phyloP scores from a whole-genome alignment of 805 yeast genomes.

The Yamadazyma akitaensis region DNA sequence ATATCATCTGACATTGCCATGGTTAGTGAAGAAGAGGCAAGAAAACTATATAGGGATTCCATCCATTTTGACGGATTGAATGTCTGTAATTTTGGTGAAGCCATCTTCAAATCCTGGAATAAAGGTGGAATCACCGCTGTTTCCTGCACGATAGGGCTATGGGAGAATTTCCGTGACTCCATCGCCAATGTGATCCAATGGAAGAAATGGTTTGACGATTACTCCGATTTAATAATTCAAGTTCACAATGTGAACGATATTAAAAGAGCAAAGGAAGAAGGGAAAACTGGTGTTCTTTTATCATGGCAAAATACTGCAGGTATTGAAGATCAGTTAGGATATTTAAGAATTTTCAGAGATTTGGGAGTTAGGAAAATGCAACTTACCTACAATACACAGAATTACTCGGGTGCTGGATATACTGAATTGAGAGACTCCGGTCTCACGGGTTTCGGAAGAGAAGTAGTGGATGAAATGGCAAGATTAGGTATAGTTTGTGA shows the following conservation, averaged over 20 bases:
- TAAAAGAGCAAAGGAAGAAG: constrained; percentile 8
- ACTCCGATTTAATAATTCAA: constrained; percentile 10
- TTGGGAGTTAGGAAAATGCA: constrained; percentile 15
- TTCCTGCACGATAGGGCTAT: constrained; percentile 11
- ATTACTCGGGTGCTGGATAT: constrained; percentile 14
- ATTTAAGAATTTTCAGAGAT: constrained; percentile 12
- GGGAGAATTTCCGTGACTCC: constrained; percentile 13
- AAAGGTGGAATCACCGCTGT: constrained; percentile 13
- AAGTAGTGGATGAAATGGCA: constrained; percentile 15
- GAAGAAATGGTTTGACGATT: constrained; percentile 14
- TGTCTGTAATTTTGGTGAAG: constrained; percentile 12
- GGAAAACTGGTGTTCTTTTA: constrained; percentile 13
- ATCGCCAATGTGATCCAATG: constrained; percentile 12
- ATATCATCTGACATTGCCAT: no score
- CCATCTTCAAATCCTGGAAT: constrained; percentile 10
- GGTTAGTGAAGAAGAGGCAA: neutral
- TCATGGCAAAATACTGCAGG: constrained; percentile 16
- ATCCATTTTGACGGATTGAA: constrained; percentile 12
- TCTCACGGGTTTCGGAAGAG: constrained; percentile 14
- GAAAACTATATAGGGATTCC: constrained; percentile 6
- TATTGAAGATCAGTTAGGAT: constrained; percentile 14
- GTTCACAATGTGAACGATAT: constrained; percentile 13
- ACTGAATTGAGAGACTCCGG: constrained; percentile 14
- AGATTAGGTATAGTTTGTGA: constrained; percentile 14
- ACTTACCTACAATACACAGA: constrained; percentile 15